These are phyloP conservation scores for Coelastrella sp. DNA, from an alignment of 139 green algal genomes.

Conservation along the genomic window DNA sequence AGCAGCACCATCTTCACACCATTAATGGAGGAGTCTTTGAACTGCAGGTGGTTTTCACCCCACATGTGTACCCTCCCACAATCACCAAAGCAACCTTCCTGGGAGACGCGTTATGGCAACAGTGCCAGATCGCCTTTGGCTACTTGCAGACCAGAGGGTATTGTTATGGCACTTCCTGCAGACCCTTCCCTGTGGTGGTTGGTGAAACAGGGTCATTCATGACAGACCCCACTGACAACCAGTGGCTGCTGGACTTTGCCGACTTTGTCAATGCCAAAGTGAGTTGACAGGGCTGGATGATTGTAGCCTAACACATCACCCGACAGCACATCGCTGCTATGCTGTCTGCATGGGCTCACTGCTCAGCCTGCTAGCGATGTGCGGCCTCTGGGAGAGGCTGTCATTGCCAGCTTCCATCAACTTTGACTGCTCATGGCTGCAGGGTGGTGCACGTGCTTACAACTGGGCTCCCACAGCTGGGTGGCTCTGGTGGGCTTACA, in stretches of 20 bases:
- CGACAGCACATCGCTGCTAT: no score
- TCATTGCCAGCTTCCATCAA: no score
- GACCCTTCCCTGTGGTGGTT: conserved; percentile 37
- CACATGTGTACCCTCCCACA: conserved; percentile 45
- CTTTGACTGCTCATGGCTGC: background rate
- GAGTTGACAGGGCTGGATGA: background rate
- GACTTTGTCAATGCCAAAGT: conserved; percentile 26
- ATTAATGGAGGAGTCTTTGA: background rate
- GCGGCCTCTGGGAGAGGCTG: no score
- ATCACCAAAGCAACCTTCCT: conserved; percentile 49
- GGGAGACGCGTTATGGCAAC: conserved; percentile 38
- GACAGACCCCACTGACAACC: conserved; percentile 1
- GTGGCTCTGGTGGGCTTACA: conserved; percentile 49
- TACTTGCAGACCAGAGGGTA: conserved; percentile 43
- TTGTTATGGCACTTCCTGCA: conserved; percentile 15
- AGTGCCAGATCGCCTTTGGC: conserved; percentile 39
- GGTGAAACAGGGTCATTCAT: conserved; percentile 37
- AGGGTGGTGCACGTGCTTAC: conserved; percentile 34
- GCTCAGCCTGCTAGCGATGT: no score
- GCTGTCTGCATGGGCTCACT: no score
- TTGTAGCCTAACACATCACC: no score
- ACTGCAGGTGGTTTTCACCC: background rate
- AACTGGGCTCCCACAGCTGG: conserved; percentile 2
- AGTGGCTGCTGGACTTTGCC: conserved; percentile 45
- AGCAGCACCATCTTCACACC: background rate